Conservation (phyloP, 2,329 filamentous ascomycete genomes). For the Mariannaea sp. region DNA sequence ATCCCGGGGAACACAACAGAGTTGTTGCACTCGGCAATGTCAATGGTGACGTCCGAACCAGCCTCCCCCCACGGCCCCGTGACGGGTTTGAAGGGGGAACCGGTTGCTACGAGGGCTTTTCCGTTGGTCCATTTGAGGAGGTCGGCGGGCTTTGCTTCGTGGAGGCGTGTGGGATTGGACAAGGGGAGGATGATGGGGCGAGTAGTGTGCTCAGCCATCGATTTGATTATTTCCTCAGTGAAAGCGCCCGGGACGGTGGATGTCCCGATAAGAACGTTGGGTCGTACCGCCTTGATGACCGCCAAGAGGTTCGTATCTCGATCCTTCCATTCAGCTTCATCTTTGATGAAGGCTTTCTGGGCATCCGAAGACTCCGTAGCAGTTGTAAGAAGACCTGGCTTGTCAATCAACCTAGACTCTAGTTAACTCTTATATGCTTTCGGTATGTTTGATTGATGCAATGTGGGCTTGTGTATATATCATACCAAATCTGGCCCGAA, state of each 20-base stretch:
- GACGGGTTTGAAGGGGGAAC: constrained; percentile 80
- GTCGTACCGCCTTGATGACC: constrained; percentile 72
- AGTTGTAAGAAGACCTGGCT: constrained; percentile 73
- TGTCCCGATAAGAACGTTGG: constrained; percentile 82
- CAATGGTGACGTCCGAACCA: constrained; percentile 51
- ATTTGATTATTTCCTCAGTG: constrained; percentile 72
- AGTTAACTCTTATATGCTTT: background rate
- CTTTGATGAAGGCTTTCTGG: constrained; percentile 69
- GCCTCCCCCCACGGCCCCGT: constrained; percentile 59
- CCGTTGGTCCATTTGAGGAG: constrained; percentile 79
- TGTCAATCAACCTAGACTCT: constrained; percentile 74
- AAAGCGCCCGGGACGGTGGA: constrained; percentile 79
- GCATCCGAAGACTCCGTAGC: constrained; percentile 66
- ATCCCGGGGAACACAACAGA: constrained; percentile 85
- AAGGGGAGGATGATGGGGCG: constrained; percentile 81
- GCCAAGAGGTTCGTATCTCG: constrained; percentile 64
- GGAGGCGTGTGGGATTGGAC: constrained; percentile 82
- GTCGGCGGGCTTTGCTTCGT: constrained; percentile 80
- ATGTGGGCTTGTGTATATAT: constrained; percentile 21
- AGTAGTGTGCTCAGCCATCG: constrained; percentile 75
- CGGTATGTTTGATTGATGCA: background rate
- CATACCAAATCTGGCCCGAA: constrained; percentile 75
- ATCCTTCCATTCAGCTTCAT: constrained; percentile 65
- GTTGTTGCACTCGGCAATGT: constrained; percentile 84
- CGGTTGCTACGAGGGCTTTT: constrained; percentile 78